Percentiles rank a stretch among this genome's conserved stretches.
Evolutionary conservation across 495 filamentous ascomycete genomes (phyloP).

Genomic region (Penicillium salamii): DNA sequence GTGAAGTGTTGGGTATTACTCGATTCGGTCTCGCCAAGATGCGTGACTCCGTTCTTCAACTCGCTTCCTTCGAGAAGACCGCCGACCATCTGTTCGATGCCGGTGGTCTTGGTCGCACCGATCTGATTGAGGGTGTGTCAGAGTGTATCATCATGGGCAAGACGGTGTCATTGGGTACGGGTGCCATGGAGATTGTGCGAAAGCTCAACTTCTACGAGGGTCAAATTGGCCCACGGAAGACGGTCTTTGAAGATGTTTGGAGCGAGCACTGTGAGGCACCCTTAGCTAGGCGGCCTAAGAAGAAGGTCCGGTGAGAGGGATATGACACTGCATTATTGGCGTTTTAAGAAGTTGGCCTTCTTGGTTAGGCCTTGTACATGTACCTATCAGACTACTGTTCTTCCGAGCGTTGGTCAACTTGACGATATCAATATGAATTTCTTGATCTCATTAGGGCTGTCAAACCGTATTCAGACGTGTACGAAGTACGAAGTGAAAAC

Average conservation of each 20-base stretch:
- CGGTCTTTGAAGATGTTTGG: conserved; percentile 78
- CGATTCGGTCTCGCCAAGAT: conserved; percentile 96
- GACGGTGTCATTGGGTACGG: conserved; percentile 85
- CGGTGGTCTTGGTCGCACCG: conserved; percentile 81
- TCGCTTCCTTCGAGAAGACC: conserved; percentile 97
- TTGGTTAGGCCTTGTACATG: conserved; percentile 23
- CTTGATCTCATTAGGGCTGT: not conserved
- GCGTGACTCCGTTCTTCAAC: conserved; percentile 89
- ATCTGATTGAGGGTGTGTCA: conserved; percentile 85
- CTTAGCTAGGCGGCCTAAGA: conserved; percentile 19
- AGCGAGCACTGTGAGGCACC: conserved; percentile 36
- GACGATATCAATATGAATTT: conserved; percentile 1
- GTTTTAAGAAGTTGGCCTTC: conserved; percentile 17
- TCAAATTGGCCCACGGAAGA: conserved; percentile 60
- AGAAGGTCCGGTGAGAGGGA: conserved; percentile 19
- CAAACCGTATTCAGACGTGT: no score
- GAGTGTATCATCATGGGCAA: conserved; percentile 99
- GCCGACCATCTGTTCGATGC: conserved; percentile 97
- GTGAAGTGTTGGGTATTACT: conserved; percentile 95
- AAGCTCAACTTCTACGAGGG: conserved; percentile 64
- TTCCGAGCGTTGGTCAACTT: conserved; percentile 4
- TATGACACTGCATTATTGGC: conserved; percentile 25
- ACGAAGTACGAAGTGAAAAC: no score
- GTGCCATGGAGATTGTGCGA: conserved; percentile 83
- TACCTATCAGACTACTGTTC: conserved; percentile 16